Evolutionary conservation across 768 basidiomycete genomes (phyloP).

Genomic region (Rhodotorula graminis): DNA sequence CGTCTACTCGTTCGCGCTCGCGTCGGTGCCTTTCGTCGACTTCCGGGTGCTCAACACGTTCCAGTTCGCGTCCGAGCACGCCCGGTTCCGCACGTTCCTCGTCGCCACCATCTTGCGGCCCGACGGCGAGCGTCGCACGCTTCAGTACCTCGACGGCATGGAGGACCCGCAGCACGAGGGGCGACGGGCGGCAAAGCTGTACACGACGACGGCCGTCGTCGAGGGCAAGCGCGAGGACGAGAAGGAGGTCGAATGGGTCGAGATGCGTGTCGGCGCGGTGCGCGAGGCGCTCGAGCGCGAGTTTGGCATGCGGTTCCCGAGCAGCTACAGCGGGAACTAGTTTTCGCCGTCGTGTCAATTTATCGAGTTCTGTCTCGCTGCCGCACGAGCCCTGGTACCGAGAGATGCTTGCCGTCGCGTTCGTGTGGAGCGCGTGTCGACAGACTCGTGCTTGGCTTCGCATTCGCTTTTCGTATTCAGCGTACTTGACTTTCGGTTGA

Average conservation of each 20-base stretch:
- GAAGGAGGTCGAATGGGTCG: conserved; percentile 3
- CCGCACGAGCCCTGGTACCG: no score
- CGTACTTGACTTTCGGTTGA: no score
- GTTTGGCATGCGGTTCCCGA: conserved; percentile 24
- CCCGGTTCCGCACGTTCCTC: conserved; percentile 14
- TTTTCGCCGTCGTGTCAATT: not conserved
- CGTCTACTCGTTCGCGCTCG: conserved; percentile 25
- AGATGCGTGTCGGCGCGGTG: conserved; percentile 8
- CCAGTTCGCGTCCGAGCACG: conserved; percentile 5
- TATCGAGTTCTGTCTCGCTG: no score
- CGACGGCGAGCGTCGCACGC: conserved; percentile 20
- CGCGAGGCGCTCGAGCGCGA: conserved; percentile 4
- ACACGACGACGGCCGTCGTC: not conserved
- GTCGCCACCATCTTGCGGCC: not conserved
- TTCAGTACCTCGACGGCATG: conserved; percentile 7
- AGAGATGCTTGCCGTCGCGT: no score
- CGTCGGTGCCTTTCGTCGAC: conserved; percentile 4
- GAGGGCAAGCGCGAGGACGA: conserved; percentile 10
- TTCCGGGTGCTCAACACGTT: conserved; percentile 18
- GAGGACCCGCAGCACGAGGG: not conserved
- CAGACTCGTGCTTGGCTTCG: no score
- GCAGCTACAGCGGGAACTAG: conserved; percentile 10
- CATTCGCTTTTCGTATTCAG: no score
- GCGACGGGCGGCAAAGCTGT: conserved; percentile 8
- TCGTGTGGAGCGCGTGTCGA: no score